phyloP scores from a whole-genome alignment of 208 protist genomes.

The Trypanosoma mega region DNA sequence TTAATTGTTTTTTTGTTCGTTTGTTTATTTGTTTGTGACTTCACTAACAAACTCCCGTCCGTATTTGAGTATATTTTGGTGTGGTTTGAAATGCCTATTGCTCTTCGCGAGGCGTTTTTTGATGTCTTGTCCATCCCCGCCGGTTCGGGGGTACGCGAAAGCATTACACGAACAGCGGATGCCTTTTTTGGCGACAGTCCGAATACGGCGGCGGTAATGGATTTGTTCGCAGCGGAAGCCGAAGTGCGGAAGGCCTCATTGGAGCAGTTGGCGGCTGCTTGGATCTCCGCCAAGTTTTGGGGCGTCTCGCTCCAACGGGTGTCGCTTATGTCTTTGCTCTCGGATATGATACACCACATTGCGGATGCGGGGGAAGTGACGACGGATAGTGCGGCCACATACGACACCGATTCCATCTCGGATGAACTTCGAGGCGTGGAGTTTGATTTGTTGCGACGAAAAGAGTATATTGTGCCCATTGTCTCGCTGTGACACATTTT shows the following conservation, averaged over 20 bases:
- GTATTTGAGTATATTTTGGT: background rate
- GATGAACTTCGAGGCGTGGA: conserved; percentile 25
- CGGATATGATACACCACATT: conserved; percentile 15
- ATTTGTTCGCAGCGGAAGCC: conserved; percentile 9
- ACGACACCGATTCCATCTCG: conserved; percentile 8
- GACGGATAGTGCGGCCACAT: background rate
- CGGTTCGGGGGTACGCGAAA: background rate
- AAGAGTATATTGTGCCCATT: conserved; percentile 29
- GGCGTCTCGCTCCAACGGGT: conserved; percentile 29
- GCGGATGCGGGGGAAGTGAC: background rate
- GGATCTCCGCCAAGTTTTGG: conserved; percentile 35
- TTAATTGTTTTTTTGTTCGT: conserved; percentile 9
- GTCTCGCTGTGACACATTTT: conserved; percentile 9
- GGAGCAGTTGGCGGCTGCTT: conserved; percentile 13
- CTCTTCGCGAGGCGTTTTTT: conserved; percentile 8
- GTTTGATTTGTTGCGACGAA: conserved; percentile 33
- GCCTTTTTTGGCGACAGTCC: background rate
- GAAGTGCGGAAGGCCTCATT: conserved; percentile 8
- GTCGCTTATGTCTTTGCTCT: conserved; percentile 24
- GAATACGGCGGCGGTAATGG: background rate
- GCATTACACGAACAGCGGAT: conserved; percentile 6
- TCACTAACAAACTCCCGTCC: background rate
- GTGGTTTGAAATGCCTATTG: background rate
- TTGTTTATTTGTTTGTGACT: conserved; percentile 1
- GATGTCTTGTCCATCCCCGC: background rate